A percentile compares a stretch with the other conserved stretches of the same genome.
These are phyloP conservation scores for Starmerella geochares DNA, from an alignment of 805 yeast genomes.

Conservation along the genomic window DNA sequence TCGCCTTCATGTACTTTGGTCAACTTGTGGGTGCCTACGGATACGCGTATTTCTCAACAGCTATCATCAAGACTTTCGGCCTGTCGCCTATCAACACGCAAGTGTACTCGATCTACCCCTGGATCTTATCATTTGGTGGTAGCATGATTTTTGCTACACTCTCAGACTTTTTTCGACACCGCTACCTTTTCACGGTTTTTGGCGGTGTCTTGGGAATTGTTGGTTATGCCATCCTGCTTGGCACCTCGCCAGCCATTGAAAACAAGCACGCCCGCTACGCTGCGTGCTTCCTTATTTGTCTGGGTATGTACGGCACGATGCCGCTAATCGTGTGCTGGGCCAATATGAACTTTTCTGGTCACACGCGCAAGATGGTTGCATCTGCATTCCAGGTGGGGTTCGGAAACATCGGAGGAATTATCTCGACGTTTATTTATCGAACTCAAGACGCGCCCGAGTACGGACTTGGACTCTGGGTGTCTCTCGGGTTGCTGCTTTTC, in stretches of 20 bases:
- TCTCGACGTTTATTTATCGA: conserved; percentile 49
- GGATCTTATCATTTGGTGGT: conserved; percentile 65
- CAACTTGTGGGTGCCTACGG: conserved; percentile 64
- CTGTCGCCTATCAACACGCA: conserved; percentile 66
- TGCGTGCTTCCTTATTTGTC: conserved; percentile 51
- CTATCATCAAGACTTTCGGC: conserved; percentile 52
- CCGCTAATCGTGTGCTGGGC: conserved; percentile 63
- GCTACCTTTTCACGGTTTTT: conserved; percentile 29
- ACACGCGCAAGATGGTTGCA: conserved; percentile 48
- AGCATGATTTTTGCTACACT: conserved; percentile 51
- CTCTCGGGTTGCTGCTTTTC: conserved; percentile 41
- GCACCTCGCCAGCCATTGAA: conserved; percentile 31
- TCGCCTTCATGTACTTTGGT: conserved; percentile 55
- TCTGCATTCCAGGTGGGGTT: conserved; percentile 57
- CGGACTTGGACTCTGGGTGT: conserved; percentile 43
- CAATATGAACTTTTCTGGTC: conserved; percentile 52
- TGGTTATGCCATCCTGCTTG: conserved; percentile 50
- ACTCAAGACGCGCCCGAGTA: conserved; percentile 48
- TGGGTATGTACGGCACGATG: conserved; percentile 56
- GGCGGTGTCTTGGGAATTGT: conserved; percentile 33
- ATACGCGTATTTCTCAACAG: conserved; percentile 62
- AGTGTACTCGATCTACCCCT: conserved; percentile 74
- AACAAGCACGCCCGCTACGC: conserved; percentile 43
- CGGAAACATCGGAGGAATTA: conserved; percentile 64
- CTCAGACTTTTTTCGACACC: conserved; percentile 45